Conservation (phyloP, 169 alveolate genomes). For the Cryptosporidium sp. region DNA sequence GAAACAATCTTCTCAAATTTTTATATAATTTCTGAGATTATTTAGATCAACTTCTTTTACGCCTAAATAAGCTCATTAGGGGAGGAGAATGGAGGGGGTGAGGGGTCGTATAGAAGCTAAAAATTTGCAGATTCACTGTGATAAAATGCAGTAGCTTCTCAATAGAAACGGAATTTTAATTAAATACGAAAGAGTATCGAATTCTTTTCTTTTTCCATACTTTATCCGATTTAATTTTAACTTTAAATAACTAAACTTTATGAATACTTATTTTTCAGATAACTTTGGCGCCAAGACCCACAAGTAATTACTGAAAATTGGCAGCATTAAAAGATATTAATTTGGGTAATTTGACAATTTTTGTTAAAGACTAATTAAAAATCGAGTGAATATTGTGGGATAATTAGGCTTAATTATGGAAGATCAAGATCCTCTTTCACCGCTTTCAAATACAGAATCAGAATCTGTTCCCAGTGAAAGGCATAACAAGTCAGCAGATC, state of each 20-base stretch:
- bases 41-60: too few species aligned
- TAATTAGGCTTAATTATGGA: slow-evolving; percentile 1
- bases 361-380: neutral
- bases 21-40: too few species aligned
- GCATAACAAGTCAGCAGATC: neutral
- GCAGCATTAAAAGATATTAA: neutral
- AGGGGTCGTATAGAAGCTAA: neutral
- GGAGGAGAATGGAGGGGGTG: neutral
- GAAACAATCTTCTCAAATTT: neutral
- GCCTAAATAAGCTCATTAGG: neutral
- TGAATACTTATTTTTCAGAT: neutral
- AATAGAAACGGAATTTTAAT: neutral
- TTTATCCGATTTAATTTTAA: neutral
- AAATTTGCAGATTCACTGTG: neutral
- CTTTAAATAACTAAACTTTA: too few species aligned
- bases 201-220: neutral
- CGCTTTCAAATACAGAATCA: slow-evolving; percentile 27
- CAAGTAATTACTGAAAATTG: neutral
- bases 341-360: neutral
- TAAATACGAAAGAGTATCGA: too few species aligned
- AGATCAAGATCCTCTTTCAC: slow-evolving; percentile 69
- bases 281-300: neutral
- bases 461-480: neutral
- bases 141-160: too few species aligned
- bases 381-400: neutral